phyloP scores from a whole-genome alignment of 1,284 basidiomycete species.

The Moesziomyces globuligerus region DNA sequence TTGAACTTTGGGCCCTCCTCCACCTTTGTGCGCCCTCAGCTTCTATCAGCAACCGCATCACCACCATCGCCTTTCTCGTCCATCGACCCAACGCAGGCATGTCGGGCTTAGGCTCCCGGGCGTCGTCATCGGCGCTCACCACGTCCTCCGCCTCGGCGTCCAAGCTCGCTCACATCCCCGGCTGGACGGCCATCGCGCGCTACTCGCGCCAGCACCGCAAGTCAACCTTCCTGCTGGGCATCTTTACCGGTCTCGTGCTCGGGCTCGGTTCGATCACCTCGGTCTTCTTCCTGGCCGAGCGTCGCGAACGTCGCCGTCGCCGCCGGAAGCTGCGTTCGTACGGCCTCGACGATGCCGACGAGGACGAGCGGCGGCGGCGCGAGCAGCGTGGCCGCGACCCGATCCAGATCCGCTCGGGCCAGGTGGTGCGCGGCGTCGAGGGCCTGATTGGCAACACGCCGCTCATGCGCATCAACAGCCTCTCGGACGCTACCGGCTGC shows the following conservation, averaged over 20 bases:
- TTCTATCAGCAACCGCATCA: too few species aligned
- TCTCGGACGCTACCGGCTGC: constrained; percentile 88
- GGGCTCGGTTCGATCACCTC: constrained; percentile 57
- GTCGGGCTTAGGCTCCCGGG: constrained; percentile 14
- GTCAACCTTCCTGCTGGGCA: constrained; percentile 56
- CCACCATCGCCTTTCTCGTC: not conserved
- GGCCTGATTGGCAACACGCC: constrained; percentile 80
- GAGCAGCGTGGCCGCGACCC: constrained; percentile 31
- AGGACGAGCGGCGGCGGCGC: constrained; percentile 34
- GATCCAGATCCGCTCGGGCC: constrained; percentile 45
- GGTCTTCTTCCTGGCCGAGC: constrained; percentile 51
- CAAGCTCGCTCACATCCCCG: constrained; percentile 37
- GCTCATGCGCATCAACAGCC: constrained; percentile 85
- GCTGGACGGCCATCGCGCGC: constrained; percentile 34
- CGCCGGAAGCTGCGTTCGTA: constrained; percentile 30
- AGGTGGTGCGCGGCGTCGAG: constrained; percentile 57
- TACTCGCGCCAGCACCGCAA: constrained; percentile 42
- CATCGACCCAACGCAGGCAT: constrained; percentile 5
- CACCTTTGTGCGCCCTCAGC: too few species aligned
- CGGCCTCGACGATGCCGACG: constrained; percentile 38
- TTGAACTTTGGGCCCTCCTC: too few species aligned
- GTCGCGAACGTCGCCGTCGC: constrained; percentile 37
- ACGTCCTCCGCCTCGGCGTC: constrained; percentile 16
- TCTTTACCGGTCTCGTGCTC: constrained; percentile 56
- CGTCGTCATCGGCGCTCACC: constrained; percentile 5